Conservation (phyloP, 192 early-diverging fungal genomes). For the Dissophora globulifera region DNA sequence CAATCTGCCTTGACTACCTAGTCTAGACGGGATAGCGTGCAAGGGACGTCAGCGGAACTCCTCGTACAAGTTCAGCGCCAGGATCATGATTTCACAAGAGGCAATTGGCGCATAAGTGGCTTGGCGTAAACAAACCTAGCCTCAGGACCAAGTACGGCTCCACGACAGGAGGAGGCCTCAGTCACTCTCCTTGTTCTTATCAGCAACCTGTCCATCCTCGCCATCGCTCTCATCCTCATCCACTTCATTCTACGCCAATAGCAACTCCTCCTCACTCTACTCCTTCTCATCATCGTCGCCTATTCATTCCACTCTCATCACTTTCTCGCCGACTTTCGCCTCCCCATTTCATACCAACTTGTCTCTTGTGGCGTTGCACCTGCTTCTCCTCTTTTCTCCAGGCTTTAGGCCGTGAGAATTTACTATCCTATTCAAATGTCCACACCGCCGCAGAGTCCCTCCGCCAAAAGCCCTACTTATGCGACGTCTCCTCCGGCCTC, state of each 20-base stretch:
- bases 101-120: no score
- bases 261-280: neutral
- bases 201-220: neutral
- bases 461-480: constrained; percentile 17
- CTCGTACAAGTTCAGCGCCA: no score
- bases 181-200: neutral
- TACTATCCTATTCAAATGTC: constrained; percentile 21
- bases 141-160: no score
- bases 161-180: neutral
- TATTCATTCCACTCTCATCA: constrained; percentile 1
- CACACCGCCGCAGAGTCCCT: constrained; percentile 31
- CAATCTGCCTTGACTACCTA: no score
- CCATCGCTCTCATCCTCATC: neutral
- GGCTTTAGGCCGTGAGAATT: neutral
- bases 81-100: no score
- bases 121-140: constrained; percentile 15
- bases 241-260: neutral
- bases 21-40: no score
- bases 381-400: neutral
- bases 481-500: constrained; percentile 22
- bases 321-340: neutral
- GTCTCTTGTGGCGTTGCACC: neutral
- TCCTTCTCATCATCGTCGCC: neutral
- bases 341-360: neutral
- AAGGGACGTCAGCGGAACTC: no score